Evolutionary conservation across 352 stramenopile species (phyloP).

Genomic region (Phytophthora uliginosa): DNA sequence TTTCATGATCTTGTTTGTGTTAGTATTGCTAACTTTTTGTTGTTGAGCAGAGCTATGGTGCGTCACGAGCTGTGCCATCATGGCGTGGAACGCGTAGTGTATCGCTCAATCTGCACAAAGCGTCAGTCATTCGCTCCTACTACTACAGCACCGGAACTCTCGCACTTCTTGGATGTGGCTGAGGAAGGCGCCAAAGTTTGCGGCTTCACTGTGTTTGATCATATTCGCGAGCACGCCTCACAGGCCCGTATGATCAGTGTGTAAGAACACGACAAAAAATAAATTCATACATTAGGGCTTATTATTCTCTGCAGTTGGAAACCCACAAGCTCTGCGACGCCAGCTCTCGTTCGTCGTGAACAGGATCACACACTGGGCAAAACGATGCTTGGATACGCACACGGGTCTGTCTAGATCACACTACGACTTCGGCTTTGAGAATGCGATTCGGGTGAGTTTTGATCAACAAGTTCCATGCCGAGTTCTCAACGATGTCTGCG

Average conservation of each 20-base stretch:
- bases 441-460: constrained; percentile 60
- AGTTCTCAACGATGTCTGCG: constrained; percentile 77
- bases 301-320: constrained; percentile 22
- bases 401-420: constrained; percentile 21
- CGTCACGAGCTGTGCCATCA: constrained; percentile 44
- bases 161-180: constrained; percentile 40
- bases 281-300: constrained; percentile 32
- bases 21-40: constrained; percentile 18
- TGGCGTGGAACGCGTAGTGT: constrained; percentile 43
- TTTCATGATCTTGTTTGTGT: neutral
- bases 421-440: constrained; percentile 36
- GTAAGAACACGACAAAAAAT: constrained; percentile 13
- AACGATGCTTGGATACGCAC: neutral
- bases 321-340: constrained; percentile 4
- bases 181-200: constrained; percentile 42
- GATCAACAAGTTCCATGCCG: constrained; percentile 62
- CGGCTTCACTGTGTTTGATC: constrained; percentile 53
- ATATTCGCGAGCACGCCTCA: constrained; percentile 44
- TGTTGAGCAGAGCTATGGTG: constrained; percentile 35
- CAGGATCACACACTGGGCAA: neutral
- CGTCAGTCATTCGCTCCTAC: constrained; percentile 35
- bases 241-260: constrained; percentile 15
- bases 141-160: constrained; percentile 19
- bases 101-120: constrained; percentile 46
- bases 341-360: neutral